These are phyloP conservation scores for Acacia concinna DNA, from an alignment of 331 rosid species.

Conservation along the genomic window DNA sequence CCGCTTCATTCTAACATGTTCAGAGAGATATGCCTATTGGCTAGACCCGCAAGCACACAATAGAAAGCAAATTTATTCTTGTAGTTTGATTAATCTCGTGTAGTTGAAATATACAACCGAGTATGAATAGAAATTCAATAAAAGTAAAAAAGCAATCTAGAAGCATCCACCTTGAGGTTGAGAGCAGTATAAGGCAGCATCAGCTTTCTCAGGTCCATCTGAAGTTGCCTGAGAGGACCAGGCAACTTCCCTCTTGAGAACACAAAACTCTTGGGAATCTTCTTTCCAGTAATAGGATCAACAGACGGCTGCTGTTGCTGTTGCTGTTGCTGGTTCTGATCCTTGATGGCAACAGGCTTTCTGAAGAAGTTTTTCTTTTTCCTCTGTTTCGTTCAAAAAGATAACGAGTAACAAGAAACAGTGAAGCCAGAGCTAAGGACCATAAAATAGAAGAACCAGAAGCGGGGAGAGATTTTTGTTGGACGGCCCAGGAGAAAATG, in stretches of 20 bases:
- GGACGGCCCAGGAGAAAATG: not conserved
- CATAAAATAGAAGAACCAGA: not conserved
- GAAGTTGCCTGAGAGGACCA: conserved; percentile 78
- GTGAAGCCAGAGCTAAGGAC: not conserved
- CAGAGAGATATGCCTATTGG: not conserved
- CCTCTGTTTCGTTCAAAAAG: conserved; percentile 37
- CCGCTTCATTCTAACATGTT: not conserved
- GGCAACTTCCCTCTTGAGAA: conserved; percentile 83
- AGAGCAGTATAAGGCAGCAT: conserved; percentile 92
- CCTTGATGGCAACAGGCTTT: conserved; percentile 48
- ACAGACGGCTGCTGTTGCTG: conserved; percentile 41
- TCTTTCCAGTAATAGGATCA: conserved; percentile 88
- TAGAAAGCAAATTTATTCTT: not conserved
- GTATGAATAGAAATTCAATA: not conserved
- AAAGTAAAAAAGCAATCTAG: not conserved
- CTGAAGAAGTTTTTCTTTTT: conserved; percentile 54
- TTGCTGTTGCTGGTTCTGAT: conserved; percentile 4
- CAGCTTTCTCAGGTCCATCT: conserved; percentile 83
- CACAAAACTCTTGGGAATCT: conserved; percentile 87
- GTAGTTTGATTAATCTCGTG: not conserved
- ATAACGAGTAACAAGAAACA: not conserved
- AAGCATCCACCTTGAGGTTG: conserved; percentile 56
- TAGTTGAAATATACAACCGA: not conserved
- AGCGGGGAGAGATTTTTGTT: not conserved
- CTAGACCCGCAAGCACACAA: not conserved